Evolutionary conservation across 352 stramenopile species (phyloP).

Genomic region (Globisporangium sylvaticum): DNA sequence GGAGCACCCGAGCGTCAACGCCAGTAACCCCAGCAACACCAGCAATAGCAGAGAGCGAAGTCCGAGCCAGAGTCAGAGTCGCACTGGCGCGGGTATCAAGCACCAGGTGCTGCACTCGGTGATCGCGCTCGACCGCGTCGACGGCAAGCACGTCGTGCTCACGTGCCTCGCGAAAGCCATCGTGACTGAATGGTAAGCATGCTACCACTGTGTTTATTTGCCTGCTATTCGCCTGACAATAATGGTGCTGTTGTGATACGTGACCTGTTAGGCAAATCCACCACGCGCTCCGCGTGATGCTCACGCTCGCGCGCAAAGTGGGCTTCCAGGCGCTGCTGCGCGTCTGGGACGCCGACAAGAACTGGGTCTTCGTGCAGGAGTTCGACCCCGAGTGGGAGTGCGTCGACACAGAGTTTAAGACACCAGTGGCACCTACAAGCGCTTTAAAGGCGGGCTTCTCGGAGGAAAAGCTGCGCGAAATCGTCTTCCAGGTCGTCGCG

Average conservation of each 20-base stretch:
- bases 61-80: background rate
- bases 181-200: conserved; percentile 36
- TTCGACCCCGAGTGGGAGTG: conserved; percentile 29
- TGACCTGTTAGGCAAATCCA: conserved; percentile 32
- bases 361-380: conserved; percentile 58
- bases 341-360: conserved; percentile 46
- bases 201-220: no score
- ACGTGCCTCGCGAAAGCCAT: conserved; percentile 33
- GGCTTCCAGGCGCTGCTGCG: conserved; percentile 46
- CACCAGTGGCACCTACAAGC: no score
- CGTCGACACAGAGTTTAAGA: conserved; percentile 19
- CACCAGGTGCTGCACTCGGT: conserved; percentile 27
- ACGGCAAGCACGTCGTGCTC: conserved; percentile 27
- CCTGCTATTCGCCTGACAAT: background rate
- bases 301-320: conserved; percentile 22
- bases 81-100: background rate
- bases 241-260: background rate
- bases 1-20: conserved; percentile 1
- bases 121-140: conserved; percentile 13
- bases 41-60: conserved; percentile 4
- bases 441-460: conserved; percentile 26
- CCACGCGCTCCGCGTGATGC: conserved; percentile 34
- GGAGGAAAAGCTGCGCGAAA: conserved; percentile 38
- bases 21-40: background rate
- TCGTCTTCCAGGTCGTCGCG: conserved; percentile 49